phyloP scores from a whole-genome alignment of 495 filamentous ascomycete genomes.

The Penicillium argentinense region DNA sequence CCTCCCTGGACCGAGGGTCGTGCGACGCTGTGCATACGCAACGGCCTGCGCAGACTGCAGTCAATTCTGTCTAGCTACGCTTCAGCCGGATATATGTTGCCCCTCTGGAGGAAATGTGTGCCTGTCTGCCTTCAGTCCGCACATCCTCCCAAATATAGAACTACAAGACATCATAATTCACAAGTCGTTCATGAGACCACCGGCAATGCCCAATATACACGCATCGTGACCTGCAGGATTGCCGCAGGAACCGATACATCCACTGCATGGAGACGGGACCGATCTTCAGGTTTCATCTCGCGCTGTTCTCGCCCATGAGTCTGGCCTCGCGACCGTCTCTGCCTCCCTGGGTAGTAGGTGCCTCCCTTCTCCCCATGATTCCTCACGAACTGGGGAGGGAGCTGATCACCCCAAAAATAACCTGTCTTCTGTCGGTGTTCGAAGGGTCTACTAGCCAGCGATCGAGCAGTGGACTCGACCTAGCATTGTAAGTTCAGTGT shows the following conservation, averaged over 20 bases:
- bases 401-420: conserved; percentile 26
- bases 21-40: conserved; percentile 8
- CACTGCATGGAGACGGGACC: conserved; percentile 14
- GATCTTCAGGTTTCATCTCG: conserved; percentile 6
- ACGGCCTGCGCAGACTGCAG: conserved; percentile 8
- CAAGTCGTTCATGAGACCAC: too few relatives aligned
- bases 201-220: not conserved
- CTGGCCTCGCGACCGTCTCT: too few relatives aligned
- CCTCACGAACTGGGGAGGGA: not conserved
- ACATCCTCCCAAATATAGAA: not conserved
- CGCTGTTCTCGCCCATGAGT: too few relatives aligned
- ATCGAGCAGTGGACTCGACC: conserved; percentile 18
- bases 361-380: not conserved
- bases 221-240: not conserved
- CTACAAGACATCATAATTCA: too few relatives aligned
- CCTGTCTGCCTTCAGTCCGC: too few relatives aligned
- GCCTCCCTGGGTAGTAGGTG: too few relatives aligned
- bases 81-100: too few relatives aligned
- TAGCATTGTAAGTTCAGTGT: conserved; percentile 33
- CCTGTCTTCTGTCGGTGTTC: conserved; percentile 11
- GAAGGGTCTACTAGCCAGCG: conserved; percentile 23
- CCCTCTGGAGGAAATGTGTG: too few relatives aligned
- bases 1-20: conserved; percentile 3
- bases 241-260: conserved; percentile 27
- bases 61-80: not conserved